phyloP scores from a whole-genome alignment of 306 rosid species.

The Spatholobus suberectus region DNA sequence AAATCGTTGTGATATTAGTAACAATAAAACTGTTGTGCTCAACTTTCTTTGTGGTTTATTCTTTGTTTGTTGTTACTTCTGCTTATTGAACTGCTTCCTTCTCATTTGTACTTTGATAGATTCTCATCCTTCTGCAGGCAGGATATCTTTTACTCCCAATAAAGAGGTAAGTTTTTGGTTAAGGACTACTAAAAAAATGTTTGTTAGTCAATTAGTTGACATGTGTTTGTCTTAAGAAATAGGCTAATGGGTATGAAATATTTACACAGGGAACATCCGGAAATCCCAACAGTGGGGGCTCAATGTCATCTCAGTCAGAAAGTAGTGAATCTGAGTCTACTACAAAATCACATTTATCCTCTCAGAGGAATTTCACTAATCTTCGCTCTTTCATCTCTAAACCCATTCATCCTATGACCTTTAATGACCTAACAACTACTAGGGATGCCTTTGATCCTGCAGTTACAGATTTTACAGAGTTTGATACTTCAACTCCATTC shows the following conservation, averaged over 20 bases:
- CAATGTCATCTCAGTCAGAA: slow-evolving; percentile 68
- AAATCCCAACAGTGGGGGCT: slow-evolving; percentile 61
- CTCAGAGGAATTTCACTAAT: slow-evolving; percentile 61
- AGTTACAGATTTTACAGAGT: slow-evolving; percentile 56
- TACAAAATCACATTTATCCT: slow-evolving; percentile 60
- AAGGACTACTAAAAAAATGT: slow-evolving; percentile 5
- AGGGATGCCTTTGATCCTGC: slow-evolving; percentile 62
- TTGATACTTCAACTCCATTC: slow-evolving; percentile 62
- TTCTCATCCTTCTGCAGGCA: slow-evolving; percentile 60
- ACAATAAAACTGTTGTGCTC: neutral
- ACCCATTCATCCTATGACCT: slow-evolving; percentile 79
- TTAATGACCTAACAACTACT: slow-evolving; percentile 53
- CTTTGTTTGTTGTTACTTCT: slow-evolving; percentile 24
- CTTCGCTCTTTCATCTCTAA: slow-evolving; percentile 81
- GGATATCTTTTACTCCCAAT: slow-evolving; percentile 55
- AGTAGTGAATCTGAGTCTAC: slow-evolving; percentile 76
- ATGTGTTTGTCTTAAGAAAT: slow-evolving; percentile 24
- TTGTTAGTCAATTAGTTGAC: slow-evolving; percentile 1
- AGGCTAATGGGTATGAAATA: slow-evolving; percentile 29
- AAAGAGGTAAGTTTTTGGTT: slow-evolving; percentile 68
- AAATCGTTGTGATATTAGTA: neutral
- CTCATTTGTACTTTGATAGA: slow-evolving; percentile 53
- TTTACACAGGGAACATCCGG: slow-evolving; percentile 82
- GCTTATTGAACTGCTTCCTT: slow-evolving; percentile 37
- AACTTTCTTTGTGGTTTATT: slow-evolving; percentile 8